phyloP scores from a whole-genome alignment of 2,329 filamentous ascomycete genomes.

The Raffaelea deltoideospora region DNA sequence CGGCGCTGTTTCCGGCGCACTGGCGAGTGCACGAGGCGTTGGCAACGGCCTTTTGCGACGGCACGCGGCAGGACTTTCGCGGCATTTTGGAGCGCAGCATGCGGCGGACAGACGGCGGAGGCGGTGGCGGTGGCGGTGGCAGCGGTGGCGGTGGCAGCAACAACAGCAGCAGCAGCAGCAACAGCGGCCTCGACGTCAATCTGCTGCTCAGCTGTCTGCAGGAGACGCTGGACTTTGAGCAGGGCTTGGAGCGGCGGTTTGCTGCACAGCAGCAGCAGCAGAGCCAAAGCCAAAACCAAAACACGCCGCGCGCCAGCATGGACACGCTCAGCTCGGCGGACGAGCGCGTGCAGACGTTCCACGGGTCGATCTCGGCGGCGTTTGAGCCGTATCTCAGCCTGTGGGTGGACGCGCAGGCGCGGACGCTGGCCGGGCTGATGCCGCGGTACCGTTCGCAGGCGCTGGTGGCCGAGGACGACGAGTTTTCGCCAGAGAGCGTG shows the following conservation, averaged over 20 bases:
- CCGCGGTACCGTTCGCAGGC: conserved; percentile 78
- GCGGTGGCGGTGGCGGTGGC: background rate
- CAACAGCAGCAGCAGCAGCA: conserved; percentile 28
- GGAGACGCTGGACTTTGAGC: conserved; percentile 84
- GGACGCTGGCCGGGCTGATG: conserved; percentile 67
- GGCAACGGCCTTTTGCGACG: conserved; percentile 86
- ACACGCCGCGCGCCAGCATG: conserved; percentile 57
- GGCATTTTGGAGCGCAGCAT: conserved; percentile 80
- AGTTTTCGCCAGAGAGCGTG: conserved; percentile 80
- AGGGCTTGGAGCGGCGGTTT: conserved; percentile 75
- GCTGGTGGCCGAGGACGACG: conserved; percentile 68
- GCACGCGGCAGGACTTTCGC: conserved; percentile 89
- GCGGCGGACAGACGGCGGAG: conserved; percentile 51
- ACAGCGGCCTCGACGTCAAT: conserved; percentile 36
- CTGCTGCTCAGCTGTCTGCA: conserved; percentile 36
- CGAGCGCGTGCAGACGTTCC: conserved; percentile 63
- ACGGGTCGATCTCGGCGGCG: conserved; percentile 83
- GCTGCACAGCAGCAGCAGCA: too few relatives aligned
- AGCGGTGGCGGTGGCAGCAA: background rate
- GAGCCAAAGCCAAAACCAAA: too few relatives aligned
- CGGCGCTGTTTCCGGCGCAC: conserved; percentile 66
- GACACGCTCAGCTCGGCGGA: conserved; percentile 76
- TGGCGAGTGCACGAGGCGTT: conserved; percentile 89
- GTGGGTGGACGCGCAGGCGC: conserved; percentile 95
- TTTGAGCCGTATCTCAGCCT: conserved; percentile 95